A percentile compares a stretch with the other conserved stretches of the same genome.
Conservation (phyloP, 2,329 filamentous ascomycete species). For the Bipolaris victoriae region DNA sequence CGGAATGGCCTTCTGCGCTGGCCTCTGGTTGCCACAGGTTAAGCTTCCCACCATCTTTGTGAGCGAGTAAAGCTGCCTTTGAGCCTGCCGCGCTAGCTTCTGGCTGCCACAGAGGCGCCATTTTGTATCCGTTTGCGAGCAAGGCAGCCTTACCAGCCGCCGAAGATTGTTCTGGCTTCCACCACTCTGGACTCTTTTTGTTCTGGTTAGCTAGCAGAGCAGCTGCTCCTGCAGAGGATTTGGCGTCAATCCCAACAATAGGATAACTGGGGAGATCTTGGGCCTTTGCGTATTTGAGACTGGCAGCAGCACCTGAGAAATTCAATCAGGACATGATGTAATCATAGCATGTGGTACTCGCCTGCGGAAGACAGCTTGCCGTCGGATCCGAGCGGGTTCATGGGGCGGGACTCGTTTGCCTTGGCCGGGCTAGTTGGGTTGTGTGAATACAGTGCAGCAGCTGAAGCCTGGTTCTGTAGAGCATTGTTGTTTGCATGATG, state of each 20-base stretch:
- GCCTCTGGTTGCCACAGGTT: constrained; percentile 60
- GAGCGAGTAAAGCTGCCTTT: constrained; percentile 74
- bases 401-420: constrained; percentile 23
- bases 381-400: constrained; percentile 56
- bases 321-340: constrained; percentile 11
- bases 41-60: constrained; percentile 59
- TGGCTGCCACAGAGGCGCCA: constrained; percentile 67
- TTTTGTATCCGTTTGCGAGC: constrained; percentile 66
- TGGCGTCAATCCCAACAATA: constrained; percentile 64
- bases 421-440: constrained; percentile 42
- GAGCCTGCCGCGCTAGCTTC: constrained; percentile 69
- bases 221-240: constrained; percentile 72
- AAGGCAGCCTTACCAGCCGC: constrained; percentile 66
- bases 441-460: constrained; percentile 64
- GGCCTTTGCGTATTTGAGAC: constrained; percentile 73
- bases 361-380: constrained; percentile 64
- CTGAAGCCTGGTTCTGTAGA: constrained; percentile 62
- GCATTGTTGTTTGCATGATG: constrained; percentile 45
- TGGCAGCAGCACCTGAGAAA: constrained; percentile 62
- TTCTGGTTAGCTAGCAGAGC: constrained; percentile 76
- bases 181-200: constrained; percentile 68
- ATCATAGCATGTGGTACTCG: constrained; percentile 44
- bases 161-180: constrained; percentile 66
- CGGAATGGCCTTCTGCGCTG: constrained; percentile 66
- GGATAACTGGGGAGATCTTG: constrained; percentile 78